Percentiles rank a stretch among this genome's conserved stretches.
These are phyloP conservation scores for Sugiyamaella americana DNA, from an alignment of 805 yeast genomes.

Conservation along the genomic window DNA sequence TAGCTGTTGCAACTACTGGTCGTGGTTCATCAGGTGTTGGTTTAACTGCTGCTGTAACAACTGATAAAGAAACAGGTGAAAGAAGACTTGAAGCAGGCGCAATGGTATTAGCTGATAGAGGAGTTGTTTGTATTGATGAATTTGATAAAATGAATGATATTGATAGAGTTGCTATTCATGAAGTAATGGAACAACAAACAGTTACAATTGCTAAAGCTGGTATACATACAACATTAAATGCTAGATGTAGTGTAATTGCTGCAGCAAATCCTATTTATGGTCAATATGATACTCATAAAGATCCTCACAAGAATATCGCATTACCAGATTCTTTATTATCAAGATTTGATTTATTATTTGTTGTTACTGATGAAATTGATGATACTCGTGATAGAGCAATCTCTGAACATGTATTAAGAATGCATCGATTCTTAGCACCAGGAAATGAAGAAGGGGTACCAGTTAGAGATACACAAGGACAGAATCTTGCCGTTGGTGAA, in stretches of 20 bases:
- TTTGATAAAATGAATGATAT: slow-evolving; percentile 96
- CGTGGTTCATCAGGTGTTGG: slow-evolving; percentile 99
- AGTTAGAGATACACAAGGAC: slow-evolving; percentile 64
- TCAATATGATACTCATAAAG: slow-evolving; percentile 91
- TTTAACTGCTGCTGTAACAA: slow-evolving; percentile 96
- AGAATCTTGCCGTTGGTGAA: slow-evolving; percentile 79
- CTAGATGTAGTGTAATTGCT: slow-evolving; percentile 93
- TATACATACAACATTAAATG: slow-evolving; percentile 91
- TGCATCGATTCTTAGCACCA: slow-evolving; percentile 84
- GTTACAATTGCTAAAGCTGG: slow-evolving; percentile 98
- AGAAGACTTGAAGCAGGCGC: slow-evolving; percentile 97
- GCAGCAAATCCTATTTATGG: slow-evolving; percentile 98
- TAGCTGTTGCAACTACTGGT: slow-evolving; percentile 98
- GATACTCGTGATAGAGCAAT: slow-evolving; percentile 78
- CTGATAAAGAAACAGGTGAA: slow-evolving; percentile 96
- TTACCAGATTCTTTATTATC: slow-evolving; percentile 93
- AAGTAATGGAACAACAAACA: slow-evolving; percentile 99
- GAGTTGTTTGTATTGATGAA: slow-evolving; percentile 97
- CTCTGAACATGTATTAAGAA: slow-evolving; percentile 89
- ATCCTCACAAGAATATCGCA: slow-evolving; percentile 94
- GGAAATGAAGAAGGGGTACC: slow-evolving; percentile 94
- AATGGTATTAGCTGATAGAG: slow-evolving; percentile 96
- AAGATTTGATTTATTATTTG: slow-evolving; percentile 92
- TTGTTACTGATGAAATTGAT: slow-evolving; percentile 91
- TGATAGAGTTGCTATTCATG: slow-evolving; percentile 97